Percentiles rank a stretch among this genome's conserved stretches.
These are phyloP conservation scores for Citrullus mucosospermus DNA, from an alignment of 306 rosid species.

Conservation along the genomic window DNA sequence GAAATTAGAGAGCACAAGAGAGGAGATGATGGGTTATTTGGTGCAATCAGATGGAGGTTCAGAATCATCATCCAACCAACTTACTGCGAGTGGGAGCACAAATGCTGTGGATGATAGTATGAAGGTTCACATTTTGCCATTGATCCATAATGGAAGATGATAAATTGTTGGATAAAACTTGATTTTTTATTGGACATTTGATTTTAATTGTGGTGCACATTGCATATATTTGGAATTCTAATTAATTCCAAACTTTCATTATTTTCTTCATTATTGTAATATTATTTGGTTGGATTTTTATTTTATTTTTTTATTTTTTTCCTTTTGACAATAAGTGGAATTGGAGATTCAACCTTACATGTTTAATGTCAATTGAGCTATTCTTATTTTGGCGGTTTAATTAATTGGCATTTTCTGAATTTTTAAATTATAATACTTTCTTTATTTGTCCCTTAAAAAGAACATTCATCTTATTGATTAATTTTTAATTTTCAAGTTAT, in stretches of 20 bases:
- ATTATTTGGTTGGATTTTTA: neutral
- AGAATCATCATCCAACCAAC: neutral
- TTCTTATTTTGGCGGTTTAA: too few species aligned
- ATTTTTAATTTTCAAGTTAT: too few species aligned
- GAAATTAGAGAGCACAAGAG: neutral
- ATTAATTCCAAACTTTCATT: neutral
- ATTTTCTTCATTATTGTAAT: neutral
- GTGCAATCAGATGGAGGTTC: neutral
- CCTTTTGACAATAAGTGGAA: too few species aligned
- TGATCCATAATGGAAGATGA: neutral
- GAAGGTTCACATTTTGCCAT: neutral
- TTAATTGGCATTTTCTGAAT: too few species aligned
- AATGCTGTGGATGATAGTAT: neutral
- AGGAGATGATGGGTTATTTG: slow-evolving; percentile 11
- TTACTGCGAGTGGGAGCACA: neutral
- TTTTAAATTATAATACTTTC: too few species aligned
- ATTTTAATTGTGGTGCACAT: neutral
- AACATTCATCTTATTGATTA: too few species aligned
- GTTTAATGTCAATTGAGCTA: too few species aligned
- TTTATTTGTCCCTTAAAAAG: too few species aligned
- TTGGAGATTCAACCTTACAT: too few species aligned
- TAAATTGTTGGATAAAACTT: neutral
- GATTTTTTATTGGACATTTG: neutral
- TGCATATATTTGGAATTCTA: neutral
- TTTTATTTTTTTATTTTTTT: too few species aligned